Evolutionary conservation across 1,284 basidiomycete species (phyloP), one percentile per base, ranked within the genome.

Genomic region (Grifola frondosa): DNA sequence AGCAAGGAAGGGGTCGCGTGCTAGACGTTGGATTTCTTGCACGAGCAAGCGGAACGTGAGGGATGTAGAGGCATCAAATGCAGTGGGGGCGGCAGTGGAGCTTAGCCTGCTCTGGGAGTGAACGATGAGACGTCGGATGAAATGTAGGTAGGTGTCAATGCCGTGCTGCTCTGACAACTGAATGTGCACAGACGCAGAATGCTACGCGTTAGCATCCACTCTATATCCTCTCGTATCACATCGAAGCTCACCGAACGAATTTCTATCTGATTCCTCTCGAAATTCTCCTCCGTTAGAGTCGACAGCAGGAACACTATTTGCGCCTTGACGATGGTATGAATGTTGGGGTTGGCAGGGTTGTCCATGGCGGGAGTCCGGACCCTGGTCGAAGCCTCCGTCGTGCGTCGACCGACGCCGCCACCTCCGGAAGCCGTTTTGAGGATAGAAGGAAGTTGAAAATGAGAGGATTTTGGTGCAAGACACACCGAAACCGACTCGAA

Each of bases 131-230:
- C 94, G 87, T 50, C 93, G 88, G 54, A 97, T 89, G 71, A 95
- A 95, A 69, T 97, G 92, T 49, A 93, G 80, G 70, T 97, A 96
- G 52, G 92, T 95, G 66, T 96, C 94, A 59, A 91, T 78, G 43
- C 92, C 91, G 77, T 97, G 91, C 63, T 91, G 88, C 62, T 96
- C 91, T 52, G 91, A 91, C 57, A 97, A 80, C 93, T 97, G 49
- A 17, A 44, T 17, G 41, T 40, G 38, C 52, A 31, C 25, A 46
- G 44, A 41, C 42, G 30, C 33, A 32, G 15, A 25, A 26, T 31
- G 17, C 23, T 28, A 37, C 30, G 31, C 21, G 36, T 41, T n/a
- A 50, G 44, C 39, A 21, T 35, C 23, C 22, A 24, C 26, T 30
- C 25, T 22, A 22, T n/a, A 20, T 16, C 21, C 10, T 28, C 9